Base-by-base conservation (phyloP, 2,329 filamentous ascomycete species). In the Endoconidiophora polonica region DNA sequence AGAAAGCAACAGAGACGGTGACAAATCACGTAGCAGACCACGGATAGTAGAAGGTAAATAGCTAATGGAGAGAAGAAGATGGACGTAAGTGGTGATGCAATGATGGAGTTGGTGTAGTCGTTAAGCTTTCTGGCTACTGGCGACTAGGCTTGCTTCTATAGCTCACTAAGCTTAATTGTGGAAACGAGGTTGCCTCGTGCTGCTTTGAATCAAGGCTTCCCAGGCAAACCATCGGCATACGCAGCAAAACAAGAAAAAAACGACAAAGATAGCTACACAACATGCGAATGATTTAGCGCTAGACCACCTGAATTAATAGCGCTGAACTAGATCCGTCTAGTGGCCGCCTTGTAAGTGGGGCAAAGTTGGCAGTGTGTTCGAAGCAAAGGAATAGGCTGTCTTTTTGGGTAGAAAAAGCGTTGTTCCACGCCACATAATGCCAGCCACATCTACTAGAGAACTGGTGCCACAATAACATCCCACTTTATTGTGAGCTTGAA, bases 271-370 rank as follows among this genome's bases (percentile, higher is more conserved):
- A 10, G 29, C 29, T 10, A 5, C 29, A 33, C 7, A 33, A 10
- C 29, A 10, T 33, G 29, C 9, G 29, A 33, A 33, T 33, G 29
- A 12, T 33, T 42, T 29, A n/a, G 23, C 42, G 22, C 23, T 44
- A 26, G 42, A 26, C 42, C 29, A 22, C 22, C 42, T 44, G 42
- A 44, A 26, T 22, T n/a, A 44, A 23, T 26, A 29, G 43, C 29
- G 20, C 7, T 46, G 44, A 29, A 18, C 44, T 33, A 29, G 42
- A 38, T 37, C 39, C 16, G 48, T 36, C 40, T 39, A 42, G 23
- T 42, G 39, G 46, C 33, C n/a, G 48, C 48, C 48, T 50, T 50
- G 48, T 33, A 52, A 26, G 49, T 49, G 51, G 51, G 46, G 51
- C 43, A 47, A 23, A 12, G 5, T 4, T 4, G 16, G 3, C 10